Percentiles rank a stretch among this genome's conserved stretches.
Conservation (phyloP, 495 filamentous ascomycete genomes). For the Eremomyces bilateralis region DNA sequence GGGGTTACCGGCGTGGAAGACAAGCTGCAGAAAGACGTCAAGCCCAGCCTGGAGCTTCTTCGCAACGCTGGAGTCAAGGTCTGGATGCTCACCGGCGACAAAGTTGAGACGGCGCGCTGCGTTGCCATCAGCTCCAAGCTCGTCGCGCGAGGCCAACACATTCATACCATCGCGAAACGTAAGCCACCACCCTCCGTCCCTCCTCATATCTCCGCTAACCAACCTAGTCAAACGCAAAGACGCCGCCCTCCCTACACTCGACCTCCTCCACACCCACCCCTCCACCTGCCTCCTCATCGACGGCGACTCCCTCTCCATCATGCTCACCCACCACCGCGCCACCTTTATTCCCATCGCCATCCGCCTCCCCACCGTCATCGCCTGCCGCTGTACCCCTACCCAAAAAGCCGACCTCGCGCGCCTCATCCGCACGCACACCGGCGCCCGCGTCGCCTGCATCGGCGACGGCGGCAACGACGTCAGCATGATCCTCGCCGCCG, state of each 20-base stretch:
- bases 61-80: constrained; percentile 98
- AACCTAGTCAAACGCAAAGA: constrained; percentile 39
- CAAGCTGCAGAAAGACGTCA: constrained; percentile 85
- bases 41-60: constrained; percentile 78
- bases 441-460: constrained; percentile 88
- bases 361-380: constrained; percentile 72
- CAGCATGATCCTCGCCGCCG: constrained; percentile 96
- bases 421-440: constrained; percentile 78
- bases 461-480: constrained; percentile 98
- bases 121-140: constrained; percentile 88
- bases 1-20: constrained; percentile 97
- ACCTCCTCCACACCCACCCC: constrained; percentile 74
- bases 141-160: constrained; percentile 85
- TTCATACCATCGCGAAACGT: constrained; percentile 76
- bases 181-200: constrained; percentile 15
- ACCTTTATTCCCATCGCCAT: constrained; percentile 84
- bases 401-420: constrained; percentile 89
- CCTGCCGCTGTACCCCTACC: constrained; percentile 90
- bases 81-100: constrained; percentile 99
- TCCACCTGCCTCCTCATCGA: constrained; percentile 83
- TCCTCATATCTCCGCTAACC: constrained; percentile 6
- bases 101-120: constrained; percentile 93
- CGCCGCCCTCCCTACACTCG: constrained; percentile 62
- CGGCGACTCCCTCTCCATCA: constrained; percentile 66
- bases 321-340: constrained; percentile 56